These are phyloP conservation scores for Neofusicoccum kwambonambiense DNA, from an alignment of 2,329 filamentous ascomycete species.

Conservation along the genomic window DNA sequence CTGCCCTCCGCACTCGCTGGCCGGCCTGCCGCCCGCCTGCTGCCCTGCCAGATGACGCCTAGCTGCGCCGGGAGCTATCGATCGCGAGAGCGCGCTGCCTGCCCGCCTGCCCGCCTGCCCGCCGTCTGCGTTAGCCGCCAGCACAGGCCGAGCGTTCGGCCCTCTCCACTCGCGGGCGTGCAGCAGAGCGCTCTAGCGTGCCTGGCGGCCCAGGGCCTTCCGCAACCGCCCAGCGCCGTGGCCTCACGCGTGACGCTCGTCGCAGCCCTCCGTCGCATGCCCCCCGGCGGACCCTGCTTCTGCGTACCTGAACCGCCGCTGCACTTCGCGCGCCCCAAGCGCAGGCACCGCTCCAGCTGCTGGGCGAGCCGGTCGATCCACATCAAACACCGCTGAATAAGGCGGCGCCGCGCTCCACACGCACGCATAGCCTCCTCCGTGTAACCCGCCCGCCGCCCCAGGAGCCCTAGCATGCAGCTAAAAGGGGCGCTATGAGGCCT, in stretches of 20 bases:
- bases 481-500: conserved; percentile 9
- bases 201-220: background rate
- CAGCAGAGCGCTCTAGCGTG: too few species aligned
- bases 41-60: conserved; percentile 10
- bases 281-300: conserved; percentile 1
- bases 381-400: conserved; percentile 10
- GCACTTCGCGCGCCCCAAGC: background rate
- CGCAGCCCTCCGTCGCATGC: background rate
- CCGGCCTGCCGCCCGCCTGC: background rate
- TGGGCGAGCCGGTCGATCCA: background rate
- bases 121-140: background rate
- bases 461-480: background rate
- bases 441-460: conserved; percentile 1
- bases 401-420: background rate
- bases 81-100: background rate
- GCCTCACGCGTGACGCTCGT: background rate
- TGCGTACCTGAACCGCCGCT: background rate
- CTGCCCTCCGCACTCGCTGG: background rate
- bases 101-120: background rate
- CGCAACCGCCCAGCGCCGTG: background rate
- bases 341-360: background rate
- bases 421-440: conserved; percentile 10
- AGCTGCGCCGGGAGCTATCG: conserved; percentile 12
- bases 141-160: conserved; percentile 10
- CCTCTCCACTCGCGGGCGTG: background rate